A percentile compares a stretch with the other conserved stretches of the same genome.
phyloP scores from a whole-genome alignment of 257 asterid genomes.

The Plantago ovata region DNA sequence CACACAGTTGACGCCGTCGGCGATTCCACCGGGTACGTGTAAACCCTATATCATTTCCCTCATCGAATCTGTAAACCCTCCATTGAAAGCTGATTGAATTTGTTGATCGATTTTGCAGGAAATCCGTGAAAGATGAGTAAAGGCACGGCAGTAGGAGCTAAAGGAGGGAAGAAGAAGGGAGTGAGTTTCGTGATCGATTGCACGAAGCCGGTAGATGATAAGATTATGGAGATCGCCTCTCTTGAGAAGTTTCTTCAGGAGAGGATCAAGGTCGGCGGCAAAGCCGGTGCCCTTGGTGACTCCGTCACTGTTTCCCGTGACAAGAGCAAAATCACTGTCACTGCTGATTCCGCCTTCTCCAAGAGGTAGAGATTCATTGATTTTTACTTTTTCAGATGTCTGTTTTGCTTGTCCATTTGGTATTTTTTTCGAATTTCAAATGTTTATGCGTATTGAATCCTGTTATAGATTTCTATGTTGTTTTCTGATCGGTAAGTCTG shows the following conservation, averaged over 20 bases:
- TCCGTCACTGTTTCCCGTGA: conserved; percentile 51
- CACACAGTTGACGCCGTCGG: too few species aligned
- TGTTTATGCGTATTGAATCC: background rate
- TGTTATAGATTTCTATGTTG: too few species aligned
- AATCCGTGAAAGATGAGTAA: conserved; percentile 46
- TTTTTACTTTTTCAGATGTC: background rate
- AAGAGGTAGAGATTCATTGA: conserved; percentile 35
- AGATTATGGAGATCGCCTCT: conserved; percentile 61
- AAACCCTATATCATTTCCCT: too few species aligned
- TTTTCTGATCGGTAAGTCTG: too few species aligned
- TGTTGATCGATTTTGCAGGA: background rate
- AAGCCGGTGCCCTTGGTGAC: conserved; percentile 65
- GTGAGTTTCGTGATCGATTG: conserved; percentile 49
- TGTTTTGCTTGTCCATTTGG: too few species aligned
- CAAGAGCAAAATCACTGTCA: conserved; percentile 52
- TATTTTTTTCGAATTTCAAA: background rate
- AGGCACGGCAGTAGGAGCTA: conserved; percentile 41
- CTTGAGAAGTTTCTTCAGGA: conserved; percentile 64
- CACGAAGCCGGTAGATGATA: conserved; percentile 62
- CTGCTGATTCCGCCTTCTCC: conserved; percentile 44
- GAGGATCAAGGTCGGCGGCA: conserved; percentile 65
- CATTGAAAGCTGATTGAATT: background rate
- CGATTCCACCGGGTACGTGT: too few species aligned
- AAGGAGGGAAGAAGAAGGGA: conserved; percentile 72
- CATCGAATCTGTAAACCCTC: too few species aligned